Percentiles rank a stretch among this genome's conserved stretches.
phyloP scores from a whole-genome alignment of 768 basidiomycete species.

The Cyclocybe aegerita region DNA sequence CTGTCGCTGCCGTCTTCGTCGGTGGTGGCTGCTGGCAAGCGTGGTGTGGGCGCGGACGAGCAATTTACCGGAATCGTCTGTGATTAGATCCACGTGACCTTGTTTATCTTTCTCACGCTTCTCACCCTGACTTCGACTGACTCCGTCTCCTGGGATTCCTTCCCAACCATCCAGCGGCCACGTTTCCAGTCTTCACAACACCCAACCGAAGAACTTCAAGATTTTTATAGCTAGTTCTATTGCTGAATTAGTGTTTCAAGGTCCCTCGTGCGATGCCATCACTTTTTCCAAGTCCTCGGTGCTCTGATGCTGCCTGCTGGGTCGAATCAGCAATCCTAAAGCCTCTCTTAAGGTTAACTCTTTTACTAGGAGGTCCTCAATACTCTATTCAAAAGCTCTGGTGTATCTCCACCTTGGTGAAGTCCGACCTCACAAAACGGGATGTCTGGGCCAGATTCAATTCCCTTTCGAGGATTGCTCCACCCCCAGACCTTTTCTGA shows the following conservation, averaged over 20 bases:
- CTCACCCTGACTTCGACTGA: no score
- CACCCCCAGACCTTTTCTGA: constrained; percentile 5
- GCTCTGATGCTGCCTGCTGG: not conserved
- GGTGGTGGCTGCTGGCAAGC: no score
- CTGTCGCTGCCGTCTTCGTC: no score
- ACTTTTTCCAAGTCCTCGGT: constrained; percentile 11
- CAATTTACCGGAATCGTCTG: no score
- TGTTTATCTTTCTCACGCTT: no score
- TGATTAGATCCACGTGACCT: no score
- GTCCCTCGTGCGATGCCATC: constrained; percentile 4
- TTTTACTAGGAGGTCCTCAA: not conserved
- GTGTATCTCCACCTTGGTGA: not conserved
- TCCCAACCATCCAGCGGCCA: no score
- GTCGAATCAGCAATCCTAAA: constrained; percentile 2
- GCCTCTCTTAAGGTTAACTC: constrained; percentile 1
- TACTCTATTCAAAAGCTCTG: not conserved
- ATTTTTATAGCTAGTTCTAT: not conserved
- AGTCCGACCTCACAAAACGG: not conserved
- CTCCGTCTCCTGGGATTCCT: no score
- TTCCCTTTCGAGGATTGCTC: constrained; percentile 2
- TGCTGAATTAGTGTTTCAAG: not conserved
- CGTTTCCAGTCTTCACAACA: not conserved
- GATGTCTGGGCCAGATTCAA: not conserved
- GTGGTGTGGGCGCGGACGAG: no score
- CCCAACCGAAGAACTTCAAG: not conserved